Percentiles rank a stretch among this genome's conserved stretches.
Conservation (phyloP, 352 stramenopile genomes). For the Globisporangium barbulae region DNA sequence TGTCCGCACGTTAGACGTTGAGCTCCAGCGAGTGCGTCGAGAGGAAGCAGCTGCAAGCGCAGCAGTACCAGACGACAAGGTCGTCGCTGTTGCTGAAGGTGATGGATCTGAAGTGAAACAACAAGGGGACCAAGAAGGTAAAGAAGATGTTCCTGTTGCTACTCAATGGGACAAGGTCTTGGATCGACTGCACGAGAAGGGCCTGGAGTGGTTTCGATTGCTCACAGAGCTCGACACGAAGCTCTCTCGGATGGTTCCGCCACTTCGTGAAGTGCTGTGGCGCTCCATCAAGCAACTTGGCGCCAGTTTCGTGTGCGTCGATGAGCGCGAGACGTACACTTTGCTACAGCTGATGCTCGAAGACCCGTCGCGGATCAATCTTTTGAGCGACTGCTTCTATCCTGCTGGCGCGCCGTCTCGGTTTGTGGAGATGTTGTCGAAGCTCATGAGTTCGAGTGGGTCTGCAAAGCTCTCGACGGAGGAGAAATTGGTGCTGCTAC, state of each 20-base stretch:
- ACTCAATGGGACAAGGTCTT: constrained; percentile 35
- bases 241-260: constrained; percentile 73
- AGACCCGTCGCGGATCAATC: constrained; percentile 71
- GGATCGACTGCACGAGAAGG: constrained; percentile 64
- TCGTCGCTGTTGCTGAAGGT: not conserved
- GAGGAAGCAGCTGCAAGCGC: constrained; percentile 22
- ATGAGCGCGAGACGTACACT: constrained; percentile 79
- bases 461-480: constrained; percentile 65
- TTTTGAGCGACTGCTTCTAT: constrained; percentile 83
- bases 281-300: constrained; percentile 81
- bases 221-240: constrained; percentile 82
- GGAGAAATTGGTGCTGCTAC: constrained; percentile 68
- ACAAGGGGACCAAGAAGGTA: constrained; percentile 12
- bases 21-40: constrained; percentile 45
- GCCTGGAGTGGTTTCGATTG: constrained; percentile 79
- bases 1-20: constrained; percentile 51
- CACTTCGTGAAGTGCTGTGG: constrained; percentile 80
- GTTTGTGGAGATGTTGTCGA: constrained; percentile 89
- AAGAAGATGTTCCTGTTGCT: constrained; percentile 3
- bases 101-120: constrained; percentile 16
- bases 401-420: constrained; percentile 61
- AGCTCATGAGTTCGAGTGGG: constrained; percentile 71
- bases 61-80: not conserved
- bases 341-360: constrained; percentile 84
- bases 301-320: constrained; percentile 72